Base-by-base conservation (phyloP, 2,329 filamentous ascomycete genomes). In the Aspergillus phoenicis region DNA sequence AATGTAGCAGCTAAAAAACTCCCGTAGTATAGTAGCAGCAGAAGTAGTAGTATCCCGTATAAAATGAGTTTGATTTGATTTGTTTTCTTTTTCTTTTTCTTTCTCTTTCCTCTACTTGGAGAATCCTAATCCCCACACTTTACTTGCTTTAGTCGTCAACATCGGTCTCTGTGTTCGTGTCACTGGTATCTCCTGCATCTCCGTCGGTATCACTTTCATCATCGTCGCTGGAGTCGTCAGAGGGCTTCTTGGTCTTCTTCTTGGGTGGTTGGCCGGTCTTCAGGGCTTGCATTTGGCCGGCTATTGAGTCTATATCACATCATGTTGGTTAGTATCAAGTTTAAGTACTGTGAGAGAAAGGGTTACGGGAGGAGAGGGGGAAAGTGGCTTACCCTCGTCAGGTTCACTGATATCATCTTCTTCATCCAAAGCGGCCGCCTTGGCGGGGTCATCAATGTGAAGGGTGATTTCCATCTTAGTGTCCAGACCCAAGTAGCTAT, bases 381-480 rank as follows among this genome's bases (percentile, higher is more conserved):
- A 64, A 17, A 7, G 11, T 15, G 59, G 82, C 89, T 82, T 84
- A 97, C 95, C 95, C 83, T 99, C 95, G 65, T 98, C 95, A 38
- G 96, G 95, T 76, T 99, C 95, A 74, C 91, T 96, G 67, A 99
- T 99, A 61, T 99, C 95, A 70, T 97, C 95, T 68, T 97, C 93
- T 52, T 88, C 90, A 56, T 87, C 86, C 73, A 96, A 88, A 67
- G 89, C 86, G 20, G 86, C 89, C 5, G 91, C 93, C 80, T 94
- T 95, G 77, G 87, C 90, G 36, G 91, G 89, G 70, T 98, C 93
- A 71, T 97, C 93, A 8, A 99, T 92, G 28, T 90, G 86, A 57
- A 99, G 84, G 1, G 91, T 93, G 28, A 97, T 91, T 72, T 97
- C 92, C 83, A 91, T 87, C 83, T 93, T 95, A 53, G 89, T 90